phyloP scores from a whole-genome alignment of 1,284 basidiomycete genomes.

The Leccinum fallax region DNA sequence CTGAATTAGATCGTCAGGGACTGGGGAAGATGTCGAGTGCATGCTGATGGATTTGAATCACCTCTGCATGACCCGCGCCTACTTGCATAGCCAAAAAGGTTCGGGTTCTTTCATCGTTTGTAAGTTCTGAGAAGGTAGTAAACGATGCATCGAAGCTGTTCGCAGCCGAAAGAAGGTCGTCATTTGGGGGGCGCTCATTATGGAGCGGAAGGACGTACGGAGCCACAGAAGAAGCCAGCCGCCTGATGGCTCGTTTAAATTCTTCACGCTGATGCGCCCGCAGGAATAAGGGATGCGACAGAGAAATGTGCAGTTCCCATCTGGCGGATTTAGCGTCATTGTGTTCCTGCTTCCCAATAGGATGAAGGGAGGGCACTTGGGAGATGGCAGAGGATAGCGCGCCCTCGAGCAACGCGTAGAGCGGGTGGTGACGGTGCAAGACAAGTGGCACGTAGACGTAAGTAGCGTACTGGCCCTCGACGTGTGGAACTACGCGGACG shows the following conservation, averaged over 20 bases:
- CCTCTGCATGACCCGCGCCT: conserved; percentile 76
- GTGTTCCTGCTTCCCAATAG: conserved; percentile 38
- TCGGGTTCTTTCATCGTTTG: conserved; percentile 78
- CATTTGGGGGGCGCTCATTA: conserved; percentile 5
- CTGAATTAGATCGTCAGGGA: conserved; percentile 42
- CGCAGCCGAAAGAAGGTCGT: conserved; percentile 14
- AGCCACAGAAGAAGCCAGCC: conserved; percentile 44
- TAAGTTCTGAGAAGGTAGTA: conserved; percentile 64
- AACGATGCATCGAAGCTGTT: conserved; percentile 73
- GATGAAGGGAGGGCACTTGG: conserved; percentile 49
- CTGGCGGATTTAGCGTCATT: conserved; percentile 3
- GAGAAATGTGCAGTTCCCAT: conserved; percentile 66
- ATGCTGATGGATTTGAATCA: conserved; percentile 31
- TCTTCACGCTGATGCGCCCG: conserved; percentile 75
- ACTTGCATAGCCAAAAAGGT: conserved; percentile 75
- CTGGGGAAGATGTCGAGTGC: neutral
- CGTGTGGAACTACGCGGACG: conserved; percentile 68
- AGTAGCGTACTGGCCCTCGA: conserved; percentile 78
- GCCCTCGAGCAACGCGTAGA: conserved; percentile 51
- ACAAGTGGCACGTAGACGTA: conserved; percentile 71
- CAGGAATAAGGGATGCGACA: conserved; percentile 76
- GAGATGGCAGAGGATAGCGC: conserved; percentile 48
- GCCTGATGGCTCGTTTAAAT: conserved; percentile 59
- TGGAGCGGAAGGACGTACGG: conserved; percentile 46
- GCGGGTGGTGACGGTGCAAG: conserved; percentile 42